Evolutionary conservation across 306 rosid genomes (phyloP).

Genomic region (Glycine tomentella): DNA sequence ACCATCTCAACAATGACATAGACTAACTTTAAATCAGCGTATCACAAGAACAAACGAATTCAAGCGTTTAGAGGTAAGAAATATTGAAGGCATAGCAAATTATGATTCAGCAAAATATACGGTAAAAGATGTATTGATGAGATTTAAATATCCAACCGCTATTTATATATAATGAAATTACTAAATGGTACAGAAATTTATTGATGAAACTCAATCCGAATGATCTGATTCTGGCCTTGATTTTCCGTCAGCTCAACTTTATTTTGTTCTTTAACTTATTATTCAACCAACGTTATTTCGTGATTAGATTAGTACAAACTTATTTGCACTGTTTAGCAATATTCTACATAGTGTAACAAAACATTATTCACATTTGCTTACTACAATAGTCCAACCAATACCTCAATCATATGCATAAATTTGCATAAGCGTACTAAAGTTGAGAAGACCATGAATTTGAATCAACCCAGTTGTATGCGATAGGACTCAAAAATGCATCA

Average conservation of each 20-base stretch:
- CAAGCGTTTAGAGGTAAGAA: too few species aligned
- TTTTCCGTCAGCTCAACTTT: neutral
- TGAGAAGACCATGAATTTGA: slow-evolving; percentile 83
- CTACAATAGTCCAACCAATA: too few species aligned
- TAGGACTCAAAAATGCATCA: slow-evolving; percentile 85
- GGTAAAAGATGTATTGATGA: neutral
- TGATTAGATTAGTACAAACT: neutral
- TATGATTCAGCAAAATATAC: slow-evolving; percentile 9
- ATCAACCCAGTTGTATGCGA: slow-evolving; percentile 85
- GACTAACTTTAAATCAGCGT: too few species aligned
- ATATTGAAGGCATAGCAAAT: neutral
- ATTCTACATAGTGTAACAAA: neutral
- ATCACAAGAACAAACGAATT: too few species aligned
- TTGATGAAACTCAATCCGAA: neutral
- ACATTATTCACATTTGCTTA: slow-evolving; percentile 3
- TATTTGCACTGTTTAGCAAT: slow-evolving; percentile 1
- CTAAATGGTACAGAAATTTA: neutral
- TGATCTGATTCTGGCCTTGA: neutral
- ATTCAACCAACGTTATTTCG: neutral
- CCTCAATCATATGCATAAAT: too few species aligned
- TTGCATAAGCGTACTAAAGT: slow-evolving; percentile 37
- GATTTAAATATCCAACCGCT: slow-evolving; percentile 2
- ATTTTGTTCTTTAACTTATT: neutral
- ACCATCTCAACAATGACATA: too few species aligned
- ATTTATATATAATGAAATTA: neutral